Evolutionary conservation across 768 basidiomycete species (phyloP), one percentile per base, ranked within the genome.

Genomic region (Leccinellum luteum): DNA sequence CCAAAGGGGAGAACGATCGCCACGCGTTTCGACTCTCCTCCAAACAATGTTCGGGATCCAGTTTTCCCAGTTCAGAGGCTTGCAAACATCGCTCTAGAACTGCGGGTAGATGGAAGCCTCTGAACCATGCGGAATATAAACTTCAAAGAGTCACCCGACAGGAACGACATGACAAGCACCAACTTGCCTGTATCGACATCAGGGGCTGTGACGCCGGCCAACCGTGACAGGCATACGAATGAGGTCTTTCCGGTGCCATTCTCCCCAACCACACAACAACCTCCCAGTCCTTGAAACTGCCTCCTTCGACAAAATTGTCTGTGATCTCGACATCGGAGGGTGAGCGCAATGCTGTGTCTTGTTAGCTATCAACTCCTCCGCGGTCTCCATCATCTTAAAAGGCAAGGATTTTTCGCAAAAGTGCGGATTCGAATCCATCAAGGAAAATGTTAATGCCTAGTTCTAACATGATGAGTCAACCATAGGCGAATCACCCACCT

Each of bases 161-260:
- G n/a, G 68, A 98, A 80, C 21, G 94, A 96, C 19, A 98, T 94
- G 1, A 85, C 73, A 58, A 97, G 77, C 69, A 75, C 98, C 97
- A n/a, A n/a, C n/a, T n/a, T n/a, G n/a, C n/a, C n/a, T n/a, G n/a
- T n/a, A n/a, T n/a, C n/a, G n/a, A n/a, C n/a, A n/a, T n/a, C n/a
- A n/a, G n/a, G n/a, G n/a, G n/a, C n/a, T n/a, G n/a, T n/a, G n/a
- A n/a, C n/a, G n/a, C n/a, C n/a, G n/a, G n/a, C n/a, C n/a, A n/a
- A n/a, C n/a, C n/a, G n/a, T n/a, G n/a, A n/a, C n/a, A 6, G 96
- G 25, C 4, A 25, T 25, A 4, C 25, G 72, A 98, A 92, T 1
- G 95, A 98, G 48, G 97, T 98, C 81, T 98, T 99, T 38, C 97
- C 95, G 3, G 93, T 98, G 50, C 97, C 97, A 74, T 99, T 99